Percentiles rank a stretch among this genome's conserved stretches.
phyloP scores from a whole-genome alignment of 371 early-diverging fungal genomes.

The Spraguea lophii region DNA sequence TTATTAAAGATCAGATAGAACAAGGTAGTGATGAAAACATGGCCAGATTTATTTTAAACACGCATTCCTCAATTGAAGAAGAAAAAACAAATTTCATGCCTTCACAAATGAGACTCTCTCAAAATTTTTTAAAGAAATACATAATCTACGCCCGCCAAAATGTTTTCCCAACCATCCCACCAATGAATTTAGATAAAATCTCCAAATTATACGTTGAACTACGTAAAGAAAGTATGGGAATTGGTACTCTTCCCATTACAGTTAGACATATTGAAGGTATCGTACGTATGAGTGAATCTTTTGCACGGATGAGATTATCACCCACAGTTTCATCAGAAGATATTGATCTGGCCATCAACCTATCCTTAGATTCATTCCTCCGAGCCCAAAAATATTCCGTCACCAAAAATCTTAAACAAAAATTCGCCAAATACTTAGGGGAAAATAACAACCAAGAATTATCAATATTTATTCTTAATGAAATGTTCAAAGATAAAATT shows the following conservation, averaged over 20 bases:
- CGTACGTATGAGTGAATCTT: slow-evolving; percentile 81
- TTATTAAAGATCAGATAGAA: slow-evolving; percentile 75
- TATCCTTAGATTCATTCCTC: slow-evolving; percentile 76
- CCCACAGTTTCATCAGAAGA: slow-evolving; percentile 71
- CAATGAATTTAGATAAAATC: slow-evolving; percentile 67
- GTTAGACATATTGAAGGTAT: slow-evolving; percentile 93
- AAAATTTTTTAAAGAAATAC: slow-evolving; percentile 69
- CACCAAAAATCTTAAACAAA: slow-evolving; percentile 49
- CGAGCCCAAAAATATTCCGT: slow-evolving; percentile 82
- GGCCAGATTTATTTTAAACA: slow-evolving; percentile 75
- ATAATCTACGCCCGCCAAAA: slow-evolving; percentile 79
- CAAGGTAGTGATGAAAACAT: slow-evolving; percentile 63
- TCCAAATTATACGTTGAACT: slow-evolving; percentile 68
- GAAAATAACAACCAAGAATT: slow-evolving; percentile 23
- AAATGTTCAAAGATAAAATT: slow-evolving; percentile 30
- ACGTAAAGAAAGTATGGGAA: slow-evolving; percentile 61
- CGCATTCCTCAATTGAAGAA: slow-evolving; percentile 56
- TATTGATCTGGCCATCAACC: slow-evolving; percentile 75
- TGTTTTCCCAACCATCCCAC: slow-evolving; percentile 59
- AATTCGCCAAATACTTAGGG: slow-evolving; percentile 40
- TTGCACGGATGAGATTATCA: slow-evolving; percentile 86
- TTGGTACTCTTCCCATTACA: slow-evolving; percentile 81
- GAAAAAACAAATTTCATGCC: slow-evolving; percentile 32
- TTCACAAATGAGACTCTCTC: too few species aligned
- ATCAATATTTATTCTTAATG: slow-evolving; percentile 22